Conservation (phyloP, 2,329 filamentous ascomycete genomes). For the Exserohilum rostratum region DNA sequence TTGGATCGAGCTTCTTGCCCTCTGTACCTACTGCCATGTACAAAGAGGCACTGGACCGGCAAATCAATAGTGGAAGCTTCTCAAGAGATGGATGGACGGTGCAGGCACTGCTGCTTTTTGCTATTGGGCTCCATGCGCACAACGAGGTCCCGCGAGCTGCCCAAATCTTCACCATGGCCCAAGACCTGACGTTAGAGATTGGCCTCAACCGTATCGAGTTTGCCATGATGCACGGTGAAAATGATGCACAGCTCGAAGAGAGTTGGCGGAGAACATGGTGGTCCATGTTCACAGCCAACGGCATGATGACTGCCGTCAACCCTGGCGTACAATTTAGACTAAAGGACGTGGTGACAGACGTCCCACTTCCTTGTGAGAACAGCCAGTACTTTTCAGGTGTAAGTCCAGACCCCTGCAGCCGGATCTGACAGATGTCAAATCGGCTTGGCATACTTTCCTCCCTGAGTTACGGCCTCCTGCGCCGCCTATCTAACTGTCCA, state of each 20-base stretch:
- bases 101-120: slow-evolving; percentile 77
- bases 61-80: slow-evolving; percentile 40
- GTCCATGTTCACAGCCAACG: slow-evolving; percentile 81
- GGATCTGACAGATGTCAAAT: slow-evolving; percentile 2
- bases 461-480: not conserved
- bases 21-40: slow-evolving; percentile 54
- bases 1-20: slow-evolving; percentile 61
- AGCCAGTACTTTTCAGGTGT: slow-evolving; percentile 63
- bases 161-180: slow-evolving; percentile 69
- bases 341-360: slow-evolving; percentile 70
- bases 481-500: slow-evolving; percentile 5
- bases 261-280: slow-evolving; percentile 91
- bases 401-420: slow-evolving; percentile 25
- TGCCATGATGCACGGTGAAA: slow-evolving; percentile 66
- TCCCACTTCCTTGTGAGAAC: slow-evolving; percentile 82
- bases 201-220: slow-evolving; percentile 75
- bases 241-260: slow-evolving; percentile 75
- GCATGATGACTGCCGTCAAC: slow-evolving; percentile 81
- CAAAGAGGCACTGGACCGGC: slow-evolving; percentile 45
- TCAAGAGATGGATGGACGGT: slow-evolving; percentile 62
- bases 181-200: slow-evolving; percentile 75
- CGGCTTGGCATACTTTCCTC: slow-evolving; percentile 24
- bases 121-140: slow-evolving; percentile 78
- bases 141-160: slow-evolving; percentile 73
- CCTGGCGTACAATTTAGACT: slow-evolving; percentile 73